Conservation (phyloP, 148 eudicot species). For the Camellia lanceoleosa region DNA sequence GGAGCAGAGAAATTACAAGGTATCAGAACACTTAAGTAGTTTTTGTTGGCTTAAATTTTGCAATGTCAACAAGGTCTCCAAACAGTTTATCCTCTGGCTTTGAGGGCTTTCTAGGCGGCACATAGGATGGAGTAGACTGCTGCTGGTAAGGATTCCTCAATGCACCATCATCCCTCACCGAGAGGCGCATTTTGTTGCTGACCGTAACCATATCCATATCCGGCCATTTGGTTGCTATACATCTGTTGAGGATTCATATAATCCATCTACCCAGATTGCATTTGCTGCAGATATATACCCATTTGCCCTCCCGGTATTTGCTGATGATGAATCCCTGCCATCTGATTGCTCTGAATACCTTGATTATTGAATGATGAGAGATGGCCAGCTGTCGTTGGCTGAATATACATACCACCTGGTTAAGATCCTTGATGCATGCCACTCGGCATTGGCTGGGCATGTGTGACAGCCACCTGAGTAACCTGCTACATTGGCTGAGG, state of each 20-base stretch:
- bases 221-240: slow-evolving; percentile 61
- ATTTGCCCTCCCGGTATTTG: slow-evolving; percentile 33
- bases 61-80: slow-evolving; percentile 81
- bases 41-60: slow-evolving; percentile 63
- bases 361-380: slow-evolving; percentile 36
- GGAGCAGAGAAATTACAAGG: no score
- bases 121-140: slow-evolving; percentile 32
- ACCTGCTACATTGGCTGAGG: no score
- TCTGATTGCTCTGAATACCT: slow-evolving; percentile 5
- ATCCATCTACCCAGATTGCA: no score
- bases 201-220: slow-evolving; percentile 32
- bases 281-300: slow-evolving; percentile 66
- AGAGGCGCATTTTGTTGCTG: slow-evolving; percentile 58
- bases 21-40: no score
- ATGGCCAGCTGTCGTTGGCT: slow-evolving; percentile 43
- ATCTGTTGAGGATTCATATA: no score
- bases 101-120: slow-evolving; percentile 58
- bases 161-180: slow-evolving; percentile 44
- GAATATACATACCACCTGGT: slow-evolving; percentile 51
- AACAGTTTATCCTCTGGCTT: slow-evolving; percentile 80
- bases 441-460: no score
- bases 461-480: no score
- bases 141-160: slow-evolving; percentile 34
- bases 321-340: no score
- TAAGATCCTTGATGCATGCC: no score